Evolutionary conservation across 2,329 filamentous ascomycete species (phyloP), one percentile per base, ranked within the genome.

Genomic region (Talaromyces sp.): DNA sequence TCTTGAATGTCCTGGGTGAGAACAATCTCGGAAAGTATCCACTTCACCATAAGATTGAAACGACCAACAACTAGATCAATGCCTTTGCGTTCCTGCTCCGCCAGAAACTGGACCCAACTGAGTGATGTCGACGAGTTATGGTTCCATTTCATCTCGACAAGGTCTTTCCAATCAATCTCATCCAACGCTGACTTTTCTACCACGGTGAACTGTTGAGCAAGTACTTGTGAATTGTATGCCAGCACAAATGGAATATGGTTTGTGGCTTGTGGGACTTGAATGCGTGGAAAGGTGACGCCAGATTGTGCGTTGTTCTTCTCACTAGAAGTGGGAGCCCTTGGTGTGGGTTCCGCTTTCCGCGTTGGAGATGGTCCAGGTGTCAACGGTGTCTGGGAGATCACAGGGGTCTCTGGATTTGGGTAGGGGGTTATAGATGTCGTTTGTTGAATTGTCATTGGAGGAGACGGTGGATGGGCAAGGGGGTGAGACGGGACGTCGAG

Each of bases 31-130:
- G 85, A 88, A 11, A 86, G 74, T 9, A 81, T 81, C 86, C 86
- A 88, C 74, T 87, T 87, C 62, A 87, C 84, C 64, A 87, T 83
- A 4, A 88, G 75, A 64, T 88, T 88, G 77, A 88, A 88, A 27
- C 86, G 83, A 26, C 85, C 84, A 55, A 86, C 86, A 62, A 87
- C 85, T 38, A 88, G 75, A 63, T 88, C 86, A 50, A 88, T 84
- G 31, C 86, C 86, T 54, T 78, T 80, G 21, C 79, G 81, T 50
- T 82, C 80, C 65, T 83, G 72, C 13, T 79, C 76, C 51, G 79
- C 77, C 21, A 88, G 78, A 67, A 86, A 88, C 56, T 85, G 80
- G 4, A 86, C 84, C 86, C 86, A 88, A 66, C 85, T 82, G 17
- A 78, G 73, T 19, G 82, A 78, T 24, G 76, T 73, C 7, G 80